A percentile compares a stretch with the other conserved stretches of the same genome.
These are phyloP conservation scores for Phaeosphaeriaceae sp. DNA, from an alignment of 2,329 filamentous ascomycete species.

Conservation along the genomic window DNA sequence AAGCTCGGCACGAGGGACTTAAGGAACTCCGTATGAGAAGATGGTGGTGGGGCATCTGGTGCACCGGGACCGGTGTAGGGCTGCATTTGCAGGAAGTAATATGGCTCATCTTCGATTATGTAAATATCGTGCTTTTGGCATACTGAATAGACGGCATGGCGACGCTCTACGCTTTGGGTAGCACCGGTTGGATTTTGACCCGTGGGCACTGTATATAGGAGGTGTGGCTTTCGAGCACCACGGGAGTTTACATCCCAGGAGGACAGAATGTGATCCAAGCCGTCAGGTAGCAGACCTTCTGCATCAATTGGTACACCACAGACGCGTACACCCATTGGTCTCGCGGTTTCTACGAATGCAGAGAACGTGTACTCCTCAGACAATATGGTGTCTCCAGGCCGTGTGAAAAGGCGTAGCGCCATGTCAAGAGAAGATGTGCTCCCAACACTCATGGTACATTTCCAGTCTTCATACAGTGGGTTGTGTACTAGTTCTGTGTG, in stretches of 20 bases:
- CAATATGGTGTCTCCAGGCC: conserved; percentile 76
- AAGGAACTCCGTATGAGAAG: conserved; percentile 75
- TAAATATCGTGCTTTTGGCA: conserved; percentile 83
- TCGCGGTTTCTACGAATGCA: conserved; percentile 71
- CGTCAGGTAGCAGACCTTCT: conserved; percentile 67
- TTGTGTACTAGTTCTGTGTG: conserved; percentile 90
- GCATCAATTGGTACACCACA: conserved; percentile 69
- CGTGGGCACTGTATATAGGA: conserved; percentile 76
- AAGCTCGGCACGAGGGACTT: conserved; percentile 74
- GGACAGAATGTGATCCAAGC: conserved; percentile 67
- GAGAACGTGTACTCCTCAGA: conserved; percentile 94
- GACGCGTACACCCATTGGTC: conserved; percentile 67
- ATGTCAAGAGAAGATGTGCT: conserved; percentile 88
- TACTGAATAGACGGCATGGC: conserved; percentile 75
- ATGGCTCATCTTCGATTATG: conserved; percentile 92
- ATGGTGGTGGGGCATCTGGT: conserved; percentile 61
- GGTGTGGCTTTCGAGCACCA: conserved; percentile 67
- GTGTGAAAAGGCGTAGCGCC: conserved; percentile 79
- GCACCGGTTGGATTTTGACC: conserved; percentile 92
- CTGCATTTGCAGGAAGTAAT: conserved; percentile 92
- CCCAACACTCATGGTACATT: conserved; percentile 80
- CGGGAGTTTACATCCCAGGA: conserved; percentile 66
- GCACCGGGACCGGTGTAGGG: conserved; percentile 67
- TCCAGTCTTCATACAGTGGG: conserved; percentile 91
- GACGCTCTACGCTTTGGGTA: conserved; percentile 72